Evolutionary conservation across 2,329 filamentous ascomycete species (phyloP).

Genomic region (Alternaria brassicae): DNA sequence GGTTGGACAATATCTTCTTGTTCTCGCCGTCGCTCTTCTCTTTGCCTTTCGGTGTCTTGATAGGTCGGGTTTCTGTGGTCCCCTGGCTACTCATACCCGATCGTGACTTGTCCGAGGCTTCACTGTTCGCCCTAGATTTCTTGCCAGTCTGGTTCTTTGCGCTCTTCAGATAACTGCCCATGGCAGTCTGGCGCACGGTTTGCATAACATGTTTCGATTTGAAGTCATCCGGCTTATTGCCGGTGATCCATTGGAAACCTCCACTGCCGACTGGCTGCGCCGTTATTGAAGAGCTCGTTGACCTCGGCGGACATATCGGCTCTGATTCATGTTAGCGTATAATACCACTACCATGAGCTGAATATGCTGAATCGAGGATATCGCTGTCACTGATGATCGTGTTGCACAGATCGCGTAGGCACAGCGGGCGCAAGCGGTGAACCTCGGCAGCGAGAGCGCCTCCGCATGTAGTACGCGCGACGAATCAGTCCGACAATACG

Average conservation of each 20-base stretch:
- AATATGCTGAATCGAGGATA: background rate
- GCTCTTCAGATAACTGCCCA: constrained; percentile 41
- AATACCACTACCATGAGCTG: background rate
- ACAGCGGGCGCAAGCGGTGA: constrained; percentile 3
- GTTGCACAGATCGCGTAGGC: background rate
- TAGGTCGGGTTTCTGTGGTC: constrained; percentile 11
- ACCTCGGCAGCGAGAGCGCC: constrained; percentile 8
- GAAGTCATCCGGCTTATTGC: constrained; percentile 40
- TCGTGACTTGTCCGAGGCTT: constrained; percentile 26
- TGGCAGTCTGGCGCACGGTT: constrained; percentile 46
- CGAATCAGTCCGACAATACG: constrained; percentile 6
- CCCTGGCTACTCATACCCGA: constrained; percentile 24
- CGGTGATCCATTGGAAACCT: constrained; percentile 44
- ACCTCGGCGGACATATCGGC: constrained; percentile 15
- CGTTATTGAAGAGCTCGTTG: constrained; percentile 20
- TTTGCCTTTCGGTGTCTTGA: constrained; percentile 1
- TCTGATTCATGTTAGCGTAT: constrained; percentile 16
- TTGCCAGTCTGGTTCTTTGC: constrained; percentile 24
- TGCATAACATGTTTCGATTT: constrained; percentile 44
- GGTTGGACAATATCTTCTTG: constrained; percentile 12
- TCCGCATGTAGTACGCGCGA: constrained; percentile 1
- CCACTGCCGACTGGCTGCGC: constrained; percentile 10
- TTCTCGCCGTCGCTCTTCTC: background rate
- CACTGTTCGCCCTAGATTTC: constrained; percentile 23
- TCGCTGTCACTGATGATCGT: background rate